Conservation (phyloP, 257 asterid species). For the Solanum sitiens region DNA sequence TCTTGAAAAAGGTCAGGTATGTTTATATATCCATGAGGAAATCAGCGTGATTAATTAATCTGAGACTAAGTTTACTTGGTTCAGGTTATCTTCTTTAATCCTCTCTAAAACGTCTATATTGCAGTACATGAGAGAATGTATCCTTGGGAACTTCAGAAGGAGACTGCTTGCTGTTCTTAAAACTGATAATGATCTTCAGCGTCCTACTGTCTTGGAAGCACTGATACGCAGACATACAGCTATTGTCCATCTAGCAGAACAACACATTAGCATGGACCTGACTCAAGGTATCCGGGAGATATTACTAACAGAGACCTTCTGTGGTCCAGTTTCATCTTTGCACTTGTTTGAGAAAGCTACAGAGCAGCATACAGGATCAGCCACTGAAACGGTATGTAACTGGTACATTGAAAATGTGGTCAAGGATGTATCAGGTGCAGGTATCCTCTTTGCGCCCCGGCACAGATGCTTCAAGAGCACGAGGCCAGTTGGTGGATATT, state of each 20-base stretch:
- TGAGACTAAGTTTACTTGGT: not conserved
- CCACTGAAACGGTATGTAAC: slow-evolving; percentile 83
- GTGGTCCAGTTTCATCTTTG: slow-evolving; percentile 91
- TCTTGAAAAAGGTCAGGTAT: not conserved
- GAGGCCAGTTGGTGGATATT: slow-evolving; percentile 94
- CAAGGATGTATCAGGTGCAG: slow-evolving; percentile 81
- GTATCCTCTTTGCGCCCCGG: slow-evolving; percentile 81
- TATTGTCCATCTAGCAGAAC: slow-evolving; percentile 91
- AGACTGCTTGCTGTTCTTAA: slow-evolving; percentile 83
- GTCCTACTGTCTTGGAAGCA: slow-evolving; percentile 83
- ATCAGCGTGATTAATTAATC: not conserved
- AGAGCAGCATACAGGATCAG: slow-evolving; percentile 76
- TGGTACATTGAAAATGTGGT: slow-evolving; percentile 96
- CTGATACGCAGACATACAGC: slow-evolving; percentile 80
- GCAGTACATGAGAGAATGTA: slow-evolving; percentile 99
- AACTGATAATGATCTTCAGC: slow-evolving; percentile 92
- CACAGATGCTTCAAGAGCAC: slow-evolving; percentile 93
- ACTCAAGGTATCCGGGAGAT: slow-evolving; percentile 91
- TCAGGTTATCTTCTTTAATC: not conserved
- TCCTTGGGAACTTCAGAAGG: slow-evolving; percentile 88
- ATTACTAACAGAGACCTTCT: slow-evolving; percentile 81
- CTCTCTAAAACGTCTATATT: slow-evolving; percentile 1
- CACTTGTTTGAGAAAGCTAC: slow-evolving; percentile 84
- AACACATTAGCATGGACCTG: slow-evolving; percentile 98
- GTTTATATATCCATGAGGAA: not conserved